These are phyloP conservation scores for Albatrellus ellisii DNA, from an alignment of 768 basidiomycete genomes.

Conservation along the genomic window DNA sequence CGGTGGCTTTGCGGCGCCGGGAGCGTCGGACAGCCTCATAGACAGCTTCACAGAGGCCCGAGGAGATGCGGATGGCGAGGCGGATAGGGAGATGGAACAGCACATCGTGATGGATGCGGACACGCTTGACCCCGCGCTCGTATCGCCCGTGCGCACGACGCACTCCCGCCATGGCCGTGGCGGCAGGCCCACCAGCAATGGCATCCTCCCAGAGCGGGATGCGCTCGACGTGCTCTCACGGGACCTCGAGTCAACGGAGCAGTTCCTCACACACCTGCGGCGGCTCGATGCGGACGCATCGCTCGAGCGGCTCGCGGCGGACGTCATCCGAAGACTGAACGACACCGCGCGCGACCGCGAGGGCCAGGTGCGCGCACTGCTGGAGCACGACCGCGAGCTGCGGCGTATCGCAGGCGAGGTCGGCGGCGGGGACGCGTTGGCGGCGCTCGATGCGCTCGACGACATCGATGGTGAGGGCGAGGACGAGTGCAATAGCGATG, in stretches of 20 bases:
- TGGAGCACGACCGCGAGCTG: conserved; percentile 72
- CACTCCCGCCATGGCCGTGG: no score
- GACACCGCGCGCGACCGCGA: conserved; percentile 68
- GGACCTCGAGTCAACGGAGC: conserved; percentile 65
- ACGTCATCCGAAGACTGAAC: conserved; percentile 67
- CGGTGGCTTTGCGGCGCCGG: conserved; percentile 13
- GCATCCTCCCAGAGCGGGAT: conserved; percentile 41
- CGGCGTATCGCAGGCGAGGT: conserved; percentile 65
- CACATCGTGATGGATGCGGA: not conserved
- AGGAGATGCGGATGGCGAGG: conserved; percentile 15
- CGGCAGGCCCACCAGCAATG: no score
- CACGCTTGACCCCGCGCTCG: conserved; percentile 31
- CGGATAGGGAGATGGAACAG: not conserved
- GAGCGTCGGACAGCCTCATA: not conserved
- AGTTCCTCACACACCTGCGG: conserved; percentile 62
- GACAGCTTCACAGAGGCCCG: conserved; percentile 15
- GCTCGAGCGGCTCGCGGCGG: conserved; percentile 61
- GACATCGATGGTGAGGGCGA: conserved; percentile 33
- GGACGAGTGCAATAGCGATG: conserved; percentile 18
- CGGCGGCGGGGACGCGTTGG: conserved; percentile 62
- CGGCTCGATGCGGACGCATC: conserved; percentile 44
- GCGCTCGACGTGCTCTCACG: conserved; percentile 62
- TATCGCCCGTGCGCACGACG: conserved; percentile 22
- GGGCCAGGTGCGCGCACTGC: conserved; percentile 64
- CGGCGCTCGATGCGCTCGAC: conserved; percentile 51